Evolutionary conservation across 2,329 filamentous ascomycete genomes (phyloP).

Genomic region (Herpomyces periplanetae): DNA sequence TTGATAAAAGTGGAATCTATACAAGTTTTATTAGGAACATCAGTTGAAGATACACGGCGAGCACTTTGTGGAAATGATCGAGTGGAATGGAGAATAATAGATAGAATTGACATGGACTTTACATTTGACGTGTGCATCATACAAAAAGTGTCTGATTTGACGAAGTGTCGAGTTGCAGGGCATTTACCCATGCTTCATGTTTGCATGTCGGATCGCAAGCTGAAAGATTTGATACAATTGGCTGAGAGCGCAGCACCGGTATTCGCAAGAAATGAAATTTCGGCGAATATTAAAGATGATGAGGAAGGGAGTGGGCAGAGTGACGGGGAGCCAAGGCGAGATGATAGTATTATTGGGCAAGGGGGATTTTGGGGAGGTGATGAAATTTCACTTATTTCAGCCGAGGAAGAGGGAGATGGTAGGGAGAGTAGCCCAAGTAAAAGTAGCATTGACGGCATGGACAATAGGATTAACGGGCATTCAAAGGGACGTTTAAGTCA

Average conservation of each 20-base stretch:
- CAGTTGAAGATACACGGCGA: conserved; percentile 52
- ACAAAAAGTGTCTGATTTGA: conserved; percentile 73
- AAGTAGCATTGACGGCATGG: conserved; percentile 18
- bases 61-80: conserved; percentile 29
- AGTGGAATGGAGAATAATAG: conserved; percentile 51
- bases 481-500: conserved; percentile 25
- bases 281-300: no score
- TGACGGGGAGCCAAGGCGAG: conserved; percentile 2
- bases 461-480: conserved; percentile 13
- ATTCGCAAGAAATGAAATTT: no score
- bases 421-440: conserved; percentile 22
- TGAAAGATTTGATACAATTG: conserved; percentile 80
- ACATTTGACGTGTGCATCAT: conserved; percentile 81
- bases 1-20: conserved; percentile 68
- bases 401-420: conserved; percentile 23
- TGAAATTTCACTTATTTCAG: conserved; percentile 20
- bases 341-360: background rate
- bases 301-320: conserved; percentile 7
- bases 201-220: conserved; percentile 68
- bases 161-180: conserved; percentile 60
- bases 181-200: conserved; percentile 71
- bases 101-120: conserved; percentile 90
- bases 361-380: conserved; percentile 4
- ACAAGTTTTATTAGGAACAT: conserved; percentile 72
- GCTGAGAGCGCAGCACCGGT: conserved; percentile 82